Evolutionary conservation across 306 rosid genomes (phyloP), one percentile per base, ranked within the genome.

Genomic region (Dalbergia oliveri): DNA sequence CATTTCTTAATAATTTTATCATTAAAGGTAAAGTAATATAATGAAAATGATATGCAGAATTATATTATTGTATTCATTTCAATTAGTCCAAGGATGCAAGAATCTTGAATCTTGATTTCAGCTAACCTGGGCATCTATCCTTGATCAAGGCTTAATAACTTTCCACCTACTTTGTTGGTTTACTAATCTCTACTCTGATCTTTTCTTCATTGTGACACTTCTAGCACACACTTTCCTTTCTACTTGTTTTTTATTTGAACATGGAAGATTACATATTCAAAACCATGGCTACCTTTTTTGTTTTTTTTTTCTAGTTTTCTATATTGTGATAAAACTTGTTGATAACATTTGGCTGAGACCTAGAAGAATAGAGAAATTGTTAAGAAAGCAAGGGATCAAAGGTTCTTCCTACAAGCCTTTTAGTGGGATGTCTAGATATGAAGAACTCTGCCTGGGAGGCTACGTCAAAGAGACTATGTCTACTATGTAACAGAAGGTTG

Each of bases 331-430:
- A 8, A 86, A 65, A 77, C 35, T 77, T 65, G 70, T 79, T 11
- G 45, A 73, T 53, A 43, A 11, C 12, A 23, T 82, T 34, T 86
- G 88, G 86, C 77, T 81, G 88, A 82, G 50, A 79, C 90, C 92
- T 70, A 80, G 11, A 69, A 77, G 73, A 16, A 11, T 77, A 3
- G 84, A 76, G 79, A 84, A 80, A 35, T 50, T 70, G 26, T 21
- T 88, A 11, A 67, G 82, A 61, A 66, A 73, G 54, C 87, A 86
- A 84, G 88, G 88, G 49, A 82, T 89, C 13, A 53, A 39, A 74
- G 92, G 92, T 54, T 79, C 81, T 51, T 69, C 79, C n/a, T 89
- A 82, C 79, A 83, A 71, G 80, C 56, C 81, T 65, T 41, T 76
- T 9, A 76, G 16, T 7, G 90, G 57, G 92, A 85, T 83, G 56